Percentiles rank a stretch among this genome's conserved stretches.
Evolutionary conservation across 1,139 yeast genomes (phyloP).

Genomic region (Pichia sp.): DNA sequence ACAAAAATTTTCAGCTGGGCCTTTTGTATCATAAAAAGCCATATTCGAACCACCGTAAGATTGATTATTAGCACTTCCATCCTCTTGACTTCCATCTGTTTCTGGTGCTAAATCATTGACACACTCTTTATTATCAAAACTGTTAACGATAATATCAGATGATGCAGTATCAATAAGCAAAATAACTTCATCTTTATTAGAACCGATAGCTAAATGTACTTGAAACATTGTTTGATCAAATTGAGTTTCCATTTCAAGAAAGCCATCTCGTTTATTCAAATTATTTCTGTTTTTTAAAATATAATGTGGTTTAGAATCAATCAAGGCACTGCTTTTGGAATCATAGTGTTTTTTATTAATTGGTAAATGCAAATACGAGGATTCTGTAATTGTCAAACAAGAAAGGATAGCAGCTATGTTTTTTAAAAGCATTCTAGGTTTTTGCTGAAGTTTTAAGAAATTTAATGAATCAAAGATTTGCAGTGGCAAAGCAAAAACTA

Average conservation of each 20-base stretch:
- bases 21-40: no score
- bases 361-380: constrained; percentile 3
- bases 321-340: no score
- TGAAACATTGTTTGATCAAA: constrained; percentile 31
- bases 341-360: constrained; percentile 3
- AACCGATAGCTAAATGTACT: constrained; percentile 44
- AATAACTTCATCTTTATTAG: constrained; percentile 42
- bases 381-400: neutral
- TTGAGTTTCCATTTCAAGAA: constrained; percentile 27
- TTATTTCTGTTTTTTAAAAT: constrained; percentile 2
- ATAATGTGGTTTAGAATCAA: neutral
- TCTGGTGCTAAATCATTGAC: no score
- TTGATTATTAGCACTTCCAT: no score
- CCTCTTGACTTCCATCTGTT: no score
- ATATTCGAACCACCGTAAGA: no score
- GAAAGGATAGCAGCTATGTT: neutral
- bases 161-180: constrained; percentile 60
- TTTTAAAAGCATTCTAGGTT: neutral
- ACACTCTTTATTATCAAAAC: constrained; percentile 8
- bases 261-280: constrained; percentile 6
- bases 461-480: no score
- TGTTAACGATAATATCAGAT: constrained; percentile 52
- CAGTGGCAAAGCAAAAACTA: no score
- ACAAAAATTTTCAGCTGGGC: no score
- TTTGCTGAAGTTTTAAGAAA: no score